phyloP scores from a whole-genome alignment of 2,329 filamentous ascomycete genomes.

The Pyrenophora graminea region DNA sequence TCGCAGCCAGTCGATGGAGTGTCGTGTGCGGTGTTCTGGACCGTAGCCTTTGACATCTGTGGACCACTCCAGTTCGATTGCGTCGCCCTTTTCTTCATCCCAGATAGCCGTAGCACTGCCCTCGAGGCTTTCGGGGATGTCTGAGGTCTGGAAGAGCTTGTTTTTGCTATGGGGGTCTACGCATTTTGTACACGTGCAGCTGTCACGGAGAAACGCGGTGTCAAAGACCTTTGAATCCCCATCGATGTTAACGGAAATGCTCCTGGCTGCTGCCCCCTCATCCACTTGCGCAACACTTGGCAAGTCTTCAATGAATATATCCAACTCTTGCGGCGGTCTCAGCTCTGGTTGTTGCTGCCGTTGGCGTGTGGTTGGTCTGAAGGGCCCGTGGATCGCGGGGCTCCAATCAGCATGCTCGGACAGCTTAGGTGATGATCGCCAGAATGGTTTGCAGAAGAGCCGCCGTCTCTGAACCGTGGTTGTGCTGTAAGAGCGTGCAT shows the following conservation, averaged over 20 bases:
- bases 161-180: constrained; percentile 64
- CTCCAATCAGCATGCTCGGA: constrained; percentile 25
- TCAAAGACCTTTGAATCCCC: constrained; percentile 38
- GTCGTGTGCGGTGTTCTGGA: constrained; percentile 48
- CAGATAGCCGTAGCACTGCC: constrained; percentile 41
- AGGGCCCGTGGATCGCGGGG: constrained; percentile 27
- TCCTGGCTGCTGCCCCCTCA: constrained; percentile 32
- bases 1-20: constrained; percentile 42
- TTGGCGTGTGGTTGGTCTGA: constrained; percentile 22
- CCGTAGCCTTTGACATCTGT: constrained; percentile 57
- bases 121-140: constrained; percentile 59
- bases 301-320: constrained; percentile 7
- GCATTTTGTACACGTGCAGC: constrained; percentile 62
- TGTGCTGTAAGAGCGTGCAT: neutral
- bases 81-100: constrained; percentile 48
- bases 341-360: constrained; percentile 22
- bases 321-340: constrained; percentile 17
- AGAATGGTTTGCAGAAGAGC: constrained; percentile 28
- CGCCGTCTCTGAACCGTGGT: constrained; percentile 7
- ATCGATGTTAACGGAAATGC: constrained; percentile 40
- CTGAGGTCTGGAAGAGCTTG: constrained; percentile 66
- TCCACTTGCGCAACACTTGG: constrained; percentile 24
- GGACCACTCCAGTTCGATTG: constrained; percentile 64
- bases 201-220: constrained; percentile 57
- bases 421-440: constrained; percentile 20